Evolutionary conservation across 176 grass and related monocot species (phyloP), one percentile per base, ranked within the genome.

Genomic region (Paspalum notatum): DNA sequence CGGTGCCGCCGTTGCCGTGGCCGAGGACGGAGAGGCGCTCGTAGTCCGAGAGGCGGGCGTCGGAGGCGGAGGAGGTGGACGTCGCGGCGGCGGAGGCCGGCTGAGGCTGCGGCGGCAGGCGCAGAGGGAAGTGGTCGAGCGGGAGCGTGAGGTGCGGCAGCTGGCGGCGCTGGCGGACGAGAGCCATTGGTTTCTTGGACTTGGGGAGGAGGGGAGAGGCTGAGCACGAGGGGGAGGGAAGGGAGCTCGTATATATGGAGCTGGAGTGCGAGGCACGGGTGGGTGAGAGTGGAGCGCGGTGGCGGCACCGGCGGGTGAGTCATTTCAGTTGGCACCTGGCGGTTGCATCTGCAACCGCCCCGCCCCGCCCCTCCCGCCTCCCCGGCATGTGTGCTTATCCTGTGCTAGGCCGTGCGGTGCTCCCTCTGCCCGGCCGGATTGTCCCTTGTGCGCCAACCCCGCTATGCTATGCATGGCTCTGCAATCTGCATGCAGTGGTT

Each of bases 1-100:
- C 94, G 8, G 89, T 97, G 39, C 94, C 94, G 49, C 91, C 94
- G 79, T 97, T 97, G 25, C 94, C 94, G 53, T 97, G 94, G 25
- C 91, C 94, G 43, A 97, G 94, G 5, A 93, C 91, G 10, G 86
- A 87, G 73, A 97, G 39, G 58, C 78, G 78, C 71, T 97, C 94
- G 78, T 89, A 91, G 74, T 97, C 94, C 11, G 93, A 83, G 58
- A 92, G 82, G 71, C 78, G 84, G 13, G 64, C 74, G 27, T 84
- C 80, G 57, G 77, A 18, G 18, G 64, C 63, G 45, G 52, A 55
- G 18, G 76, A 71, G 68, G 79, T 38, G 16, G 85, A 69, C 40
- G 75, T 42, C 21, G 85, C 64, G 55, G 56, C 59, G 37, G 71
- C 32, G 37, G 48, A 54, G 73, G 25, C 27, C 84, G 84, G 83